A percentile compares a stretch with the other conserved stretches of the same genome.
Evolutionary conservation across 202 grass and related monocot genomes (phyloP).

Genomic region (Panicum hallii): DNA sequence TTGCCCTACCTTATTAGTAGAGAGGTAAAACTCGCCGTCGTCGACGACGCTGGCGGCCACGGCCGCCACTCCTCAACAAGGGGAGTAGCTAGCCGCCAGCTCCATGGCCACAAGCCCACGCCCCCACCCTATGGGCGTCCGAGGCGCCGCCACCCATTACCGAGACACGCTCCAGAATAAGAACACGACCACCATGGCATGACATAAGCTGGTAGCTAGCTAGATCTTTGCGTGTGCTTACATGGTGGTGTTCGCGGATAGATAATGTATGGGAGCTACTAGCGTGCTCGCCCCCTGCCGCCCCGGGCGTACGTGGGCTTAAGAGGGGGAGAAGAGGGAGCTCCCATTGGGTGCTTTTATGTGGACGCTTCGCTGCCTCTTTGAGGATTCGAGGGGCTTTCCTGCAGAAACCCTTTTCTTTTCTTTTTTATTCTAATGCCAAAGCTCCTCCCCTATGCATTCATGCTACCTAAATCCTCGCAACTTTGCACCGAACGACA

Average conservation of each 20-base stretch:
- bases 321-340: slow-evolving; percentile 68
- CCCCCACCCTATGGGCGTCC: neutral
- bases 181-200: slow-evolving; percentile 18
- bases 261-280: slow-evolving; percentile 27
- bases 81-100: neutral
- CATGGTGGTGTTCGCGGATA: slow-evolving; percentile 35
- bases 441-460: neutral
- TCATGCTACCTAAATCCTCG: slow-evolving; percentile 15
- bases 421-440: neutral
- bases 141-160: slow-evolving; percentile 23
- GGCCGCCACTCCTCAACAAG: neutral
- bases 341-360: slow-evolving; percentile 75
- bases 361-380: slow-evolving; percentile 37
- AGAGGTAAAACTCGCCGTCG: slow-evolving; percentile 37
- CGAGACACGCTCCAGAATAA: slow-evolving; percentile 28
- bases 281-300: slow-evolving; percentile 8
- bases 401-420: neutral
- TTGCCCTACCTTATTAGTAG: slow-evolving; percentile 75
- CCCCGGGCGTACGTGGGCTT: slow-evolving; percentile 53
- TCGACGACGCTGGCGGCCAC: neutral
- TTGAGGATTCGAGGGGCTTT: slow-evolving; percentile 40
- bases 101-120: slow-evolving; percentile 28
- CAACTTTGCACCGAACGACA: slow-evolving; percentile 10
- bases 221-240: slow-evolving; percentile 38
- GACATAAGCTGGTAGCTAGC: slow-evolving; percentile 36